phyloP scores from a whole-genome alignment of 176 grass and related monocot species.

The Tillandsia leiboldiana region DNA sequence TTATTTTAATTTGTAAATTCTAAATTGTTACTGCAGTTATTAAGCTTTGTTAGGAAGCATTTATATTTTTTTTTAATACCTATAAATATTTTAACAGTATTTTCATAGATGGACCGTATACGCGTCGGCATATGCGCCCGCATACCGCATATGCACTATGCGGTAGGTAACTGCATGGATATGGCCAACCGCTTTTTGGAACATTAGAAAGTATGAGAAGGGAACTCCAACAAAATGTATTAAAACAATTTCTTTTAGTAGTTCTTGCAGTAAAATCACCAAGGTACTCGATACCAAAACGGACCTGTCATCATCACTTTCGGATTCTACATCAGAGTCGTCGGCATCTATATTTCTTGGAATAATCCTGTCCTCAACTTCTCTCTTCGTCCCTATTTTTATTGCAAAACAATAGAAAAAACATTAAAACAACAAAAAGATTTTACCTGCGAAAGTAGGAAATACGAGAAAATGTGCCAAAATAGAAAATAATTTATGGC shows the following conservation, averaged over 20 bases:
- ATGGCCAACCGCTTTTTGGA: too few species aligned
- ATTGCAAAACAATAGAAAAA: not conserved
- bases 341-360: conserved; percentile 82
- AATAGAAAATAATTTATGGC: not conserved
- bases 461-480: not conserved
- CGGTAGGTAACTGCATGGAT: too few species aligned
- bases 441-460: not conserved
- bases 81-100: too few species aligned
- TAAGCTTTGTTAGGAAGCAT: too few species aligned
- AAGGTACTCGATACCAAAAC: not conserved
- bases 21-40: too few species aligned
- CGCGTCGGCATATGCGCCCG: too few species aligned
- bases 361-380: conserved; percentile 83
- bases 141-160: too few species aligned
- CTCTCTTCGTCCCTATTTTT: conserved; percentile 62
- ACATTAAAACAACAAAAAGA: not conserved
- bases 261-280: not conserved
- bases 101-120: too few species aligned
- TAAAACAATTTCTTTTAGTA: not conserved
- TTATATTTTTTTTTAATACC: too few species aligned
- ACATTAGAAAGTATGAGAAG: too few species aligned
- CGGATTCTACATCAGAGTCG: conserved; percentile 67
- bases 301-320: conserved; percentile 67
- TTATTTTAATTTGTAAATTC: too few species aligned
- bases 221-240: not conserved